These are phyloP conservation scores for Plasmodium fragile DNA, from an alignment of 169 alveolate genomes.

Conservation along the genomic window DNA sequence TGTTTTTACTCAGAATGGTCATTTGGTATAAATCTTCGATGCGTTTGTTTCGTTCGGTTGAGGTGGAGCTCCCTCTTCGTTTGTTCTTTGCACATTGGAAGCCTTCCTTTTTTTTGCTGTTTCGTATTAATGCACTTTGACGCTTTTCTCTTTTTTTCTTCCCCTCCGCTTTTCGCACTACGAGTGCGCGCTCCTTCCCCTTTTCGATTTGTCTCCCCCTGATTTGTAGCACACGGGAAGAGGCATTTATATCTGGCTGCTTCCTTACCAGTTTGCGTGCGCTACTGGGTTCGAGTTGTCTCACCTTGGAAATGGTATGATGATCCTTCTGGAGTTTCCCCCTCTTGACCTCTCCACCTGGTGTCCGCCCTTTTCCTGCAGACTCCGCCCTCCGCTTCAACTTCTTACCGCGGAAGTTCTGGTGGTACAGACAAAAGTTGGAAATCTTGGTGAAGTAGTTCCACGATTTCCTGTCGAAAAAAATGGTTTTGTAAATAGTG, in stretches of 20 bases:
- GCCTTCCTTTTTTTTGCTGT: neutral
- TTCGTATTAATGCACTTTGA: neutral
- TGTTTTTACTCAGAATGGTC: constrained; percentile 28
- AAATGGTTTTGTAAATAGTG: constrained; percentile 54
- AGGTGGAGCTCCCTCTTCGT: neutral
- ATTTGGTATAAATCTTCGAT: constrained; percentile 46
- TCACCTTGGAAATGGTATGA: neutral
- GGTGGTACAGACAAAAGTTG: constrained; percentile 64
- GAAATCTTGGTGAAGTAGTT: constrained; percentile 60
- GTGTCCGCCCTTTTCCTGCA: neutral
- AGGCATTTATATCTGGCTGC: neutral
- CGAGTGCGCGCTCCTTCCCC: neutral
- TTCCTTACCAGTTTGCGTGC: neutral
- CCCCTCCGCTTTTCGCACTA: neutral
- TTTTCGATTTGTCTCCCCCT: neutral
- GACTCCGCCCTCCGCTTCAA: constrained; percentile 19
- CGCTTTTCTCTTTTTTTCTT: neutral
- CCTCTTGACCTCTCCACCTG: neutral
- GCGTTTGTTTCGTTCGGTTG: neutral
- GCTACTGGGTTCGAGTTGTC: neutral
- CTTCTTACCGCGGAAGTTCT: constrained; percentile 45
- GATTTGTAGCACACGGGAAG: neutral
- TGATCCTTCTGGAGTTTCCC: neutral
- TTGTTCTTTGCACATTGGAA: neutral
- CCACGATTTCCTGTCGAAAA: constrained; percentile 65